Conservation (phyloP, 108 stramenopile species). For the Bacterosira constricta region DNA sequence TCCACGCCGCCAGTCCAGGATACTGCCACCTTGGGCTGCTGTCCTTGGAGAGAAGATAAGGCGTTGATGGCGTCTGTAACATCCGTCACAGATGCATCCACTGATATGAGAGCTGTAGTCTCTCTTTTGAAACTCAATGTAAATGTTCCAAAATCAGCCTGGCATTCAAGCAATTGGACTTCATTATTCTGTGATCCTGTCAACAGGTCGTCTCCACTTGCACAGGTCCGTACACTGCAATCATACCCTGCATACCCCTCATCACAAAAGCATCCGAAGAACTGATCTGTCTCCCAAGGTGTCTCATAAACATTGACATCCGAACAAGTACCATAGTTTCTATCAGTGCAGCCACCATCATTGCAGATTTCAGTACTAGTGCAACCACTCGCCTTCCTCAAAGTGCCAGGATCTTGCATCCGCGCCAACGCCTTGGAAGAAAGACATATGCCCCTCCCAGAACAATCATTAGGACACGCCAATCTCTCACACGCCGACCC, state of each 20-base stretch:
- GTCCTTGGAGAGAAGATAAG: constrained; percentile 46
- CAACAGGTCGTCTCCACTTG: constrained; percentile 78
- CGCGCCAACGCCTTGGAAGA: constrained; percentile 63
- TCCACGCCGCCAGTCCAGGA: constrained; percentile 27
- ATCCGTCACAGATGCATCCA: constrained; percentile 57
- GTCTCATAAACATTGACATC: constrained; percentile 46
- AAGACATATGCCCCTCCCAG: constrained; percentile 62
- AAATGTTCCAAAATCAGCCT: constrained; percentile 68
- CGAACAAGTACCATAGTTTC: constrained; percentile 37
- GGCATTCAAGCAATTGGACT: constrained; percentile 63
- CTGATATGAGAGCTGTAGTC: constrained; percentile 58
- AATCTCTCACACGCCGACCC: constrained; percentile 70
- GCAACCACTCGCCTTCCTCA: constrained; percentile 34
- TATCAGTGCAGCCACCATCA: constrained; percentile 28
- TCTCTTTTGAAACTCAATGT: constrained; percentile 65
- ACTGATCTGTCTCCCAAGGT: constrained; percentile 74
- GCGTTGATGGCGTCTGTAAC: constrained; percentile 57
- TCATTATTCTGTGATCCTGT: constrained; percentile 58
- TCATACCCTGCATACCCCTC: constrained; percentile 68
- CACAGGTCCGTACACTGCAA: constrained; percentile 64
- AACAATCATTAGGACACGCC: constrained; percentile 63
- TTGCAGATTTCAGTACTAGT: constrained; percentile 39
- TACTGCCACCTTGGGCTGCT: constrained; percentile 38
- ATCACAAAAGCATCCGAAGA: constrained; percentile 79
- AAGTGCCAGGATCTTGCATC: constrained; percentile 54